These are phyloP conservation scores for Aspergillus floridensis DNA, from an alignment of 2,329 filamentous ascomycete species.

Conservation along the genomic window DNA sequence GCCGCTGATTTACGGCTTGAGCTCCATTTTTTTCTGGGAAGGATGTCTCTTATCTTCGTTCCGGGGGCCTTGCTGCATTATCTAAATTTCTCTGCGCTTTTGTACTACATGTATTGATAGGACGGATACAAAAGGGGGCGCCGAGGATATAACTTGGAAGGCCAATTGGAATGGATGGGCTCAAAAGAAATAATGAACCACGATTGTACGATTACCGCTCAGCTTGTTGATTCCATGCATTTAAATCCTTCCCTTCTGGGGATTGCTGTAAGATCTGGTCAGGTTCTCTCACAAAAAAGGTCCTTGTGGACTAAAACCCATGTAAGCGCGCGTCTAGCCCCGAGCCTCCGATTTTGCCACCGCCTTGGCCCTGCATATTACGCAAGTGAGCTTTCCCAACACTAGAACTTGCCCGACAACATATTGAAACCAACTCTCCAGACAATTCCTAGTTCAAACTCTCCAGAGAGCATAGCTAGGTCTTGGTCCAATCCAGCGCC, in stretches of 20 bases:
- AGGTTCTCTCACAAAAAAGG: neutral
- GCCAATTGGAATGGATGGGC: conserved; percentile 19
- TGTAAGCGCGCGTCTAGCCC: conserved; percentile 21
- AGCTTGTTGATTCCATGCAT: neutral
- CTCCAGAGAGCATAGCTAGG: neutral
- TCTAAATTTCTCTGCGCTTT: conserved; percentile 8
- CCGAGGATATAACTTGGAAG: conserved; percentile 10
- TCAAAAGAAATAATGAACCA: conserved; percentile 30
- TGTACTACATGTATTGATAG: conserved; percentile 27
- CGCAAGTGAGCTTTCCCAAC: neutral
- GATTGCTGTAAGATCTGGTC: neutral
- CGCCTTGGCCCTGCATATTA: neutral
- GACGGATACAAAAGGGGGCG: conserved; percentile 14
- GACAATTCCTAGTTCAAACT: too few relatives aligned
- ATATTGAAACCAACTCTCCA: too few relatives aligned
- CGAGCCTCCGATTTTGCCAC: conserved; percentile 14
- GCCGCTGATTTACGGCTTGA: neutral
- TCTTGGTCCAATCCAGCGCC: neutral
- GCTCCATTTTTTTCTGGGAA: neutral
- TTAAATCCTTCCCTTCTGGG: neutral
- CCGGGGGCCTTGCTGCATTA: conserved; percentile 7
- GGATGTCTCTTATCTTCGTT: neutral
- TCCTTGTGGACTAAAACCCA: neutral
- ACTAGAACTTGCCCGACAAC: too few relatives aligned
- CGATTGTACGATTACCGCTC: conserved; percentile 32